Conservation (phyloP, 2,329 filamentous ascomycete species). For the Fusarium citri region DNA sequence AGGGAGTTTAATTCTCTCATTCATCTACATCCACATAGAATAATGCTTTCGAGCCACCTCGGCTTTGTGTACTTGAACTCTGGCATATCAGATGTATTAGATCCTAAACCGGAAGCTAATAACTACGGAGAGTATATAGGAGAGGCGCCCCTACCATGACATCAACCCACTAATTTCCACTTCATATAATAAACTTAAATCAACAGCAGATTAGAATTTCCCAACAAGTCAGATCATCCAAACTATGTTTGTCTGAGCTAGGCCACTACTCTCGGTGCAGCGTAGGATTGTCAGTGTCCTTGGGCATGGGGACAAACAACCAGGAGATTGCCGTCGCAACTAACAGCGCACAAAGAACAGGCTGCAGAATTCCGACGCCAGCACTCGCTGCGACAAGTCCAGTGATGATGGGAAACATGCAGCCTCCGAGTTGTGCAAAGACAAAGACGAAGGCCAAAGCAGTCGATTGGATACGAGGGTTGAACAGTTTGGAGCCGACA, state of each 20-base stretch:
- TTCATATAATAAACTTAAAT: rapidly evolving
- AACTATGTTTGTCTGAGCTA: rapidly evolving
- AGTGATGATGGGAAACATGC: conserved; percentile 66
- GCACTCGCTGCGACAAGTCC: conserved; percentile 60
- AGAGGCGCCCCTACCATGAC: not conserved
- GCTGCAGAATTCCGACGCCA: conserved; percentile 63
- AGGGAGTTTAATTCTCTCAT: not conserved
- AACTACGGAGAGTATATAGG: too few relatives aligned
- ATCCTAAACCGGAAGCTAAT: not conserved
- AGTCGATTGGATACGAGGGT: conserved; percentile 50
- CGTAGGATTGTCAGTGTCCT: conserved; percentile 46
- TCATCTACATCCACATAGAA: too few relatives aligned
- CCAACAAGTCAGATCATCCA: not conserved
- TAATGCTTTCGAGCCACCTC: not conserved
- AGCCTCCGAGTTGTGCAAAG: conserved; percentile 66
- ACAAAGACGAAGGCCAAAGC: conserved; percentile 65
- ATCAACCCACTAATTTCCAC: not conserved
- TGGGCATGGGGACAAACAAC: conserved; percentile 57
- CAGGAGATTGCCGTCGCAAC: conserved; percentile 60
- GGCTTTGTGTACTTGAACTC: not conserved
- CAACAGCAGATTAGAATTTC: not conserved
- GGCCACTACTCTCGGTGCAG: conserved; percentile 50
- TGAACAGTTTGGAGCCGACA: conserved; percentile 64
- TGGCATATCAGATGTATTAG: not conserved
- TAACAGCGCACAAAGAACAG: conserved; percentile 62